Evolutionary conservation across 1,284 basidiomycete species (phyloP).

Genomic region (Megacollybia platyphylla): DNA sequence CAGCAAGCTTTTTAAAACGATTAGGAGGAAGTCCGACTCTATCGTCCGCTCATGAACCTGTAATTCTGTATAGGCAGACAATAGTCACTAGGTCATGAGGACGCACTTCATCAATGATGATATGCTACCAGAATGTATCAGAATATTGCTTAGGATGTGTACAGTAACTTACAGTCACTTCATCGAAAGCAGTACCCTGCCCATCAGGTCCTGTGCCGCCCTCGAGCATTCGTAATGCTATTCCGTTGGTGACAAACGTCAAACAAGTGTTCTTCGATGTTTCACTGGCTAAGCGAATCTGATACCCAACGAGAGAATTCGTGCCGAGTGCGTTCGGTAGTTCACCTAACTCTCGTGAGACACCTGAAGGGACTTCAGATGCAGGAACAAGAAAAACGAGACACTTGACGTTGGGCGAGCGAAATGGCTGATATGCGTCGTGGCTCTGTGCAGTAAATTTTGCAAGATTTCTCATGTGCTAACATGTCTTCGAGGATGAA

Average conservation of each 20-base stretch:
- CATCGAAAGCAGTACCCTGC: slow-evolving; percentile 75
- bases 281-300: slow-evolving; percentile 88
- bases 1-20: slow-evolving; percentile 87
- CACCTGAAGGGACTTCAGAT: slow-evolving; percentile 22
- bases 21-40: slow-evolving; percentile 94
- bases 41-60: slow-evolving; percentile 93
- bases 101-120: slow-evolving; percentile 78
- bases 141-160: slow-evolving; percentile 2
- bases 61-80: background rate
- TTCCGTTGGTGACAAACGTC: slow-evolving; percentile 88
- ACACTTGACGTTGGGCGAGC: slow-evolving; percentile 67
- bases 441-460: slow-evolving; percentile 94
- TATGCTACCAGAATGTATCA: slow-evolving; percentile 35
- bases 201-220: slow-evolving; percentile 53
- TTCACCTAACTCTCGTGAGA: slow-evolving; percentile 91
- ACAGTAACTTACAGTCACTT: slow-evolving; percentile 63
- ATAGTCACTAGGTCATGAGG: slow-evolving; percentile 4
- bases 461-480: slow-evolving; percentile 73
- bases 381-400: background rate
- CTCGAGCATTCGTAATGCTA: slow-evolving; percentile 95
- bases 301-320: slow-evolving; percentile 86
- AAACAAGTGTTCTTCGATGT: slow-evolving; percentile 73
- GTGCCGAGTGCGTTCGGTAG: slow-evolving; percentile 73
- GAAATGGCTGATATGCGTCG: slow-evolving; percentile 96
- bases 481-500: slow-evolving; percentile 92